These are phyloP conservation scores for Phialocephala subalpina DNA, from an alignment of 2,329 filamentous ascomycete genomes.

Conservation along the genomic window DNA sequence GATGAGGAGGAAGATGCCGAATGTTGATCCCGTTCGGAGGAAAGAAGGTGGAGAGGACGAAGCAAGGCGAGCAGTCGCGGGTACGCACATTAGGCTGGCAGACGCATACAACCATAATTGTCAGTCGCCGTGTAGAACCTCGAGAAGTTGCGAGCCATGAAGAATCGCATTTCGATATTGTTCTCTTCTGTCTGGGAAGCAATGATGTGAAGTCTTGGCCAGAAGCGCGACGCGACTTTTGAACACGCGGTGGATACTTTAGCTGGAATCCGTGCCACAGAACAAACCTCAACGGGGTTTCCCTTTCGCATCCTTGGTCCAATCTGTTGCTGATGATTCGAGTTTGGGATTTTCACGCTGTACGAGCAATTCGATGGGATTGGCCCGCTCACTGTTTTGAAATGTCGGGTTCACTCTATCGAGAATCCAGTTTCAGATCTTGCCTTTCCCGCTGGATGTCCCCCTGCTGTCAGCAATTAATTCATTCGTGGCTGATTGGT, in stretches of 20 bases:
- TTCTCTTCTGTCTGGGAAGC: not conserved
- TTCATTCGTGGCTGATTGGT: not conserved
- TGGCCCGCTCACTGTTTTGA: not conserved
- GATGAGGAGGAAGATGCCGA: not conserved
- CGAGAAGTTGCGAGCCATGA: not conserved
- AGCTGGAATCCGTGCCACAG: not conserved
- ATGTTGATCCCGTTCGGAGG: not conserved
- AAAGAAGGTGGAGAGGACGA: not conserved
- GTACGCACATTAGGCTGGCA: not conserved
- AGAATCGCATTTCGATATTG: not conserved
- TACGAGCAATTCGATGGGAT: not conserved
- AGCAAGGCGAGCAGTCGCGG: not conserved
- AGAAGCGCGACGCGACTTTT: not conserved
- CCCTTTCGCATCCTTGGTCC: not conserved
- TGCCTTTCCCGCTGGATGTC: not conserved
- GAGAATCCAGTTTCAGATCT: not conserved
- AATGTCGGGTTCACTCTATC: not conserved
- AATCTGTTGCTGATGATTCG: not conserved
- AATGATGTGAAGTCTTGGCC: not conserved
- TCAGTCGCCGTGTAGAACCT: not conserved
- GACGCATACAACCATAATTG: too few relatives aligned
- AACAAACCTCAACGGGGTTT: not conserved
- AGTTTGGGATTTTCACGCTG: not conserved
- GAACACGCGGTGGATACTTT: not conserved
- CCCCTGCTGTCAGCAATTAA: constrained; percentile 6